These are phyloP conservation scores for Acacia concinna DNA, from an alignment of 331 rosid species.

Conservation along the genomic window DNA sequence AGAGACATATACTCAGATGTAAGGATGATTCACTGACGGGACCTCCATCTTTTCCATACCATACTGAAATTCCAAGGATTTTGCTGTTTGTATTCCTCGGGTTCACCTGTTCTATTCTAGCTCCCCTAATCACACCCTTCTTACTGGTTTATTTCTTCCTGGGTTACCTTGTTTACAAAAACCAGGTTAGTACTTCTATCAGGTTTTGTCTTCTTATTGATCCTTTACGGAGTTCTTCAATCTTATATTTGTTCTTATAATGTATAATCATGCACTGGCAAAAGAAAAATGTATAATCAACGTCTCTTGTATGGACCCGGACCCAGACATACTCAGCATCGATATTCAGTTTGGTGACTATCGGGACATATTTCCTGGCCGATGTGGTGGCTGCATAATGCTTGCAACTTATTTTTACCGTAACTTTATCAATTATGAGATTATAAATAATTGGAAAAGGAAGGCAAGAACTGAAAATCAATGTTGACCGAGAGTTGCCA, in stretches of 20 bases:
- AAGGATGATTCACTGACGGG: conserved; percentile 44
- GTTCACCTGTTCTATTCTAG: conserved; percentile 79
- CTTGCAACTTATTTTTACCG: background rate
- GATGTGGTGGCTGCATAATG: background rate
- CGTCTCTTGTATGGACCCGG: background rate
- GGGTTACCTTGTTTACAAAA: conserved; percentile 84
- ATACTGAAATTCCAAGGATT: conserved; percentile 86
- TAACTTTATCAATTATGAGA: background rate
- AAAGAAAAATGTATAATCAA: background rate
- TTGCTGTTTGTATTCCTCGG: conserved; percentile 88
- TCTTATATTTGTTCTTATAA: background rate
- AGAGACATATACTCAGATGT: conserved; percentile 49
- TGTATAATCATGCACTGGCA: conserved; percentile 1
- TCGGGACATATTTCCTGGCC: background rate
- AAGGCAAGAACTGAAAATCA: conserved; percentile 6
- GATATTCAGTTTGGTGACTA: background rate
- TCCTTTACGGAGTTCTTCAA: background rate
- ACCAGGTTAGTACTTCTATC: conserved; percentile 65
- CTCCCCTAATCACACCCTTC: conserved; percentile 88
- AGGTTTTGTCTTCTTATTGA: conserved; percentile 1
- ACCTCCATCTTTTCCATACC: conserved; percentile 72
- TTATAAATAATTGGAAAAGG: background rate
- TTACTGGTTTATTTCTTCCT: conserved; percentile 75
- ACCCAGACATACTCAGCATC: background rate
- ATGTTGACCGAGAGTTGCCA: background rate